Conservation (phyloP, 225 moss, liverwort and hornwort genomes). For the Asterella californica region DNA sequence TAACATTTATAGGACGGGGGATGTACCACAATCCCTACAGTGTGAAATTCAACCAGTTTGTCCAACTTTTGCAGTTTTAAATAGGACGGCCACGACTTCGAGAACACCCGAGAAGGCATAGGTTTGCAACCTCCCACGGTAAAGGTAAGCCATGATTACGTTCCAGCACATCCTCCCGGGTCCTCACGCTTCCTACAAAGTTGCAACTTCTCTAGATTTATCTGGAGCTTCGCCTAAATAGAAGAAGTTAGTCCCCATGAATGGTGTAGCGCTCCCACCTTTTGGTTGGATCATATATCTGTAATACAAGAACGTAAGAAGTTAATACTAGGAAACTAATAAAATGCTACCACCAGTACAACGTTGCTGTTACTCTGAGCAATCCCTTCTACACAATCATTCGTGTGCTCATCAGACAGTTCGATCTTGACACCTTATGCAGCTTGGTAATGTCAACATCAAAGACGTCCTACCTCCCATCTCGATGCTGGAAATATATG, state of each 20-base stretch:
- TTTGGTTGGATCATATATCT: conserved; percentile 94
- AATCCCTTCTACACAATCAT: neutral
- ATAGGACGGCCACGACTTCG: neutral
- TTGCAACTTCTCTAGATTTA: neutral
- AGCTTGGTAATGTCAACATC: neutral
- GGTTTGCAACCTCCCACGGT: neutral
- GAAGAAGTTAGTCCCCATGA: conserved; percentile 62
- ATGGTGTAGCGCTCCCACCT: conserved; percentile 96
- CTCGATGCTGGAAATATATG: conserved; percentile 71
- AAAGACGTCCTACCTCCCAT: conserved; percentile 54
- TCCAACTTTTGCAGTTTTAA: neutral
- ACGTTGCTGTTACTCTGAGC: neutral
- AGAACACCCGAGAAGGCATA: too few relatives aligned
- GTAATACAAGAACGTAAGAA: neutral
- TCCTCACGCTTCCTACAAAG: neutral
- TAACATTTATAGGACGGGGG: neutral
- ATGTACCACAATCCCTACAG: neutral
- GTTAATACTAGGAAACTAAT: too few relatives aligned
- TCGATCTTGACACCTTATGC: neutral
- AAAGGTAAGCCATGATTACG: too few relatives aligned
- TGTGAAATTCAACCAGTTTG: neutral
- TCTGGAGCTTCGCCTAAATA: neutral
- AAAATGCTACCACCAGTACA: neutral
- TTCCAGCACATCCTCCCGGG: neutral
- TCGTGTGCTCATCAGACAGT: neutral